Conservation (phyloP, 2,329 filamentous ascomycete genomes). For the Ophiostoma ulmi region DNA sequence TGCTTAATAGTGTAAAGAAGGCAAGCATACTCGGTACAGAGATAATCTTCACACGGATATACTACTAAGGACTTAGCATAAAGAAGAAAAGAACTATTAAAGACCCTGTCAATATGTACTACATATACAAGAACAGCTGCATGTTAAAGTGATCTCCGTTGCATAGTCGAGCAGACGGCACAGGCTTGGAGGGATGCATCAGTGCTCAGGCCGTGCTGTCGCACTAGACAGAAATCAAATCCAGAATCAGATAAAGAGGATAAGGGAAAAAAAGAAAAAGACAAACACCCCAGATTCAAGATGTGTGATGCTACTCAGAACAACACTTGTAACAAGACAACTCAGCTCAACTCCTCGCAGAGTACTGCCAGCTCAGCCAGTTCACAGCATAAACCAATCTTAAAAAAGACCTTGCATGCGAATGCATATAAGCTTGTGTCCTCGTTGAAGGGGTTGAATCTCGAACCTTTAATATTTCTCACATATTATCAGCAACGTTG, state of each 20-base stretch:
- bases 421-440: neutral
- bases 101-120: neutral
- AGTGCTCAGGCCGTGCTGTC: neutral
- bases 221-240: neutral
- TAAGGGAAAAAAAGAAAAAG: neutral
- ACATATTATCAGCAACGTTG: too few species aligned
- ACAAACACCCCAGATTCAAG: neutral
- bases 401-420: neutral
- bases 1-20: neutral
- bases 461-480: too few species aligned
- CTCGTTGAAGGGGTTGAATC: neutral
- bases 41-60: neutral
- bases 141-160: slow-evolving; percentile 18
- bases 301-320: neutral
- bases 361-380: neutral
- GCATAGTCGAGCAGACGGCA: slow-evolving; percentile 19
- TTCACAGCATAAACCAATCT: neutral
- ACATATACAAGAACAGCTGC: neutral
- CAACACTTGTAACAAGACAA: neutral
- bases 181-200: neutral
- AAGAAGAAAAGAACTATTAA: neutral
- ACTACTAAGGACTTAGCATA: too few species aligned
- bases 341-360: neutral
- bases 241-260: neutral
- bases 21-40: neutral